Evolutionary conservation across 2,329 filamentous ascomycete species (phyloP), one percentile per base, ranked within the genome.

Genomic region (Dactylellina sp.): DNA sequence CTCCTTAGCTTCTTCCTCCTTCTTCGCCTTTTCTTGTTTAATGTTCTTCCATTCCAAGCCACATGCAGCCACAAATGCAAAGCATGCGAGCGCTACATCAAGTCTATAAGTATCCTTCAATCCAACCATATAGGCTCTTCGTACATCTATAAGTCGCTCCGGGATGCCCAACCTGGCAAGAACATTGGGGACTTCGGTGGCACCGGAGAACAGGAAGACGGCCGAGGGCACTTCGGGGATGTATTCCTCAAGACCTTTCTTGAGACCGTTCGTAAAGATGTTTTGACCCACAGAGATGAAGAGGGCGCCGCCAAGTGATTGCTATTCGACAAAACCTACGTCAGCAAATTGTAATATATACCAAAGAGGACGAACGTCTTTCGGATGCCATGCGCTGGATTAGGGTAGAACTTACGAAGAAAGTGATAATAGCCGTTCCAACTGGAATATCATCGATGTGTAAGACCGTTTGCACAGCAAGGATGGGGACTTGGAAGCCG

Each of bases 231-330:
- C 78, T 7, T 80, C 80, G 0, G 84, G 82, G 11, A 83, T 81
- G 71, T 82, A 79, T 1, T 77, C 68, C n/a, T 79, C 75, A 2
- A 80, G 76, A 50, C 47, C 75, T 55, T 20, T 46, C 42, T 46
- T 84, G 65, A 77, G 85, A 80, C 28, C 80, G 76, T 84, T 84
- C 60, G 84, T 78, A 75, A 86, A 85, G 22, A 87, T 82, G 1
- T 84, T 84, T 77, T 88, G 85, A 0, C 85, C 86, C 18, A 87
- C 84, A 0, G 86, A 84, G 1, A 87, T 85, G 71, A 87, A 87
- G n/a, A 88, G 81, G 28, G 86, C 85, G 18, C 86, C 86, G 9
- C 86, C 87, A 1, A 88, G 46, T n/a, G 68, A 72, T 72, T 72
- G 68, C 68, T 72, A 55, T 46, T 53, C 20, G 24, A 22, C 7